These are phyloP conservation scores for Yamadazyma membranifaciens DNA, from an alignment of 1,139 yeast genomes.

Conservation along the genomic window DNA sequence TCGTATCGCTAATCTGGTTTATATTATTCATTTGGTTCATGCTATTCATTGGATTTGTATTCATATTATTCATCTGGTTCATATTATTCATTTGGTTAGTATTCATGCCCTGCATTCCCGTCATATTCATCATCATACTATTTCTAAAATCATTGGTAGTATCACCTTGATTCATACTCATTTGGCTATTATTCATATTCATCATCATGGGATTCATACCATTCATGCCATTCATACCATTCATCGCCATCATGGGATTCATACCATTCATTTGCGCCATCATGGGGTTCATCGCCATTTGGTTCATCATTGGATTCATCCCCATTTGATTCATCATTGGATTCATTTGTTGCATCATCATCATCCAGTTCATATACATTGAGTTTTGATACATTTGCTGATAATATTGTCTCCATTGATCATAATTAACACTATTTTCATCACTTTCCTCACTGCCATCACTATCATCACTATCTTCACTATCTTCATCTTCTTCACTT, in stretches of 20 bases:
- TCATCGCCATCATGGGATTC: background rate
- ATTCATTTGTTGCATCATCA: conserved; percentile 19
- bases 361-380: conserved; percentile 17
- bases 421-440: conserved; percentile 8
- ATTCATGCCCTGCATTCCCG: background rate
- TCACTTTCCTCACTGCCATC: conserved; percentile 7
- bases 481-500: conserved; percentile 12
- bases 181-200: conserved; percentile 1
- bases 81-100: background rate
- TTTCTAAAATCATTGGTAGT: background rate
- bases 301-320: conserved; percentile 11
- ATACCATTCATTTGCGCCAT: conserved; percentile 3
- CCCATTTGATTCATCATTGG: conserved; percentile 5
- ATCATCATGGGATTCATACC: conserved; percentile 5
- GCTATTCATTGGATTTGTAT: conserved; percentile 13
- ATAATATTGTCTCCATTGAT: conserved; percentile 18
- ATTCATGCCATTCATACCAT: conserved; percentile 6
- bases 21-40: conserved; percentile 18
- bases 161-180: conserved; percentile 5
- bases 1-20: conserved; percentile 5
- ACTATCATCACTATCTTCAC: conserved; percentile 10
- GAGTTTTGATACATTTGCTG: conserved; percentile 16
- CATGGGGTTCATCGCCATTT: conserved; percentile 16
- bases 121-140: conserved; percentile 5
- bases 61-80: conserved; percentile 30